Percentiles rank a stretch among this genome's conserved stretches.
phyloP scores from a whole-genome alignment of 768 basidiomycete genomes.

The Pulveroboletus sp. region DNA sequence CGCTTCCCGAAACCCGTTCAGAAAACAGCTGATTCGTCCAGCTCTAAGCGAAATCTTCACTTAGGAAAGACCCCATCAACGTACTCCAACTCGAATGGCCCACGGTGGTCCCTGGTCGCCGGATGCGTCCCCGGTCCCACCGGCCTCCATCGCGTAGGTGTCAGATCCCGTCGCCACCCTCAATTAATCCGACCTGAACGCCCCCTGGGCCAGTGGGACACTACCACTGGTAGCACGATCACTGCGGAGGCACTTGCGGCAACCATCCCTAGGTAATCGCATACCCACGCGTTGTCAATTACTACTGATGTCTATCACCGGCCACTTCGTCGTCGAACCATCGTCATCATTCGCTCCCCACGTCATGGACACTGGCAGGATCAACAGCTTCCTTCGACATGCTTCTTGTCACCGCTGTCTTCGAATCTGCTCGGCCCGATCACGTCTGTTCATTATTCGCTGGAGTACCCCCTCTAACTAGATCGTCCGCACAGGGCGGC shows the following conservation, averaged over 20 bases:
- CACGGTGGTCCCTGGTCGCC: not conserved
- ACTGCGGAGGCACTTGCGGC: not conserved
- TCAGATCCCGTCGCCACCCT: not conserved
- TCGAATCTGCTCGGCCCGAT: not conserved
- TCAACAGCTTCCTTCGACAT: not conserved
- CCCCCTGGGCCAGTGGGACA: no score
- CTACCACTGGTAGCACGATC: not conserved
- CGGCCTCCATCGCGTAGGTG: not conserved
- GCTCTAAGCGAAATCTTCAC: not conserved
- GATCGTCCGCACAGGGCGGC: no score
- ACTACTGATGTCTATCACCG: not conserved
- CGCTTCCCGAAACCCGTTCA: slow-evolving; percentile 2
- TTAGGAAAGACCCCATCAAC: no score
- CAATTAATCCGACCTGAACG: no score
- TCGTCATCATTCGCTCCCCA: not conserved
- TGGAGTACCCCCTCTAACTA: no score
- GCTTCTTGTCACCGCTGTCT: not conserved
- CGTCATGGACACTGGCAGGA: not conserved
- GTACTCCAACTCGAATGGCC: no score
- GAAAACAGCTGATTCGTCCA: not conserved
- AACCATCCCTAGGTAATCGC: not conserved
- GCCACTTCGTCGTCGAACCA: not conserved
- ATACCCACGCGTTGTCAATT: not conserved
- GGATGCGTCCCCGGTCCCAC: not conserved
- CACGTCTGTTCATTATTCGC: not conserved